phyloP scores from a whole-genome alignment of 345 rosid species.

The Turritis glabra region DNA sequence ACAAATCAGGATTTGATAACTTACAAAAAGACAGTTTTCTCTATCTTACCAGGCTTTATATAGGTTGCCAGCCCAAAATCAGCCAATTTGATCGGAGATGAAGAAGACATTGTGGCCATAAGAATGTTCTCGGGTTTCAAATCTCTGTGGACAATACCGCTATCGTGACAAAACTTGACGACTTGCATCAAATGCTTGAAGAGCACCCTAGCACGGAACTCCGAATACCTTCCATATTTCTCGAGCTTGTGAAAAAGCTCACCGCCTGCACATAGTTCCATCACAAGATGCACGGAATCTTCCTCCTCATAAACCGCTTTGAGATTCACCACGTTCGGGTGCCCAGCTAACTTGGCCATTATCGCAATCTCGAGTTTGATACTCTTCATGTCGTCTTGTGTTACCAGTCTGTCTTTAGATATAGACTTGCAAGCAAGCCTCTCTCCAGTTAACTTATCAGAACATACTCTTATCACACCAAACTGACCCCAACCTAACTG shows the following conservation, averaged over 20 bases:
- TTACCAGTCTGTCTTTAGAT: conserved; percentile 57
- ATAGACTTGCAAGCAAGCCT: conserved; percentile 69
- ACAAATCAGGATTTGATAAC: not conserved
- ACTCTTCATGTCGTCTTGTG: conserved; percentile 50
- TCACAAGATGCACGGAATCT: conserved; percentile 60
- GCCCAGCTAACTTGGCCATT: conserved; percentile 59
- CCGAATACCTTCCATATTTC: conserved; percentile 63
- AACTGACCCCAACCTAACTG: conserved; percentile 85
- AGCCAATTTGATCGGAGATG: conserved; percentile 69
- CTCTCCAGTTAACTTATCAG: conserved; percentile 55
- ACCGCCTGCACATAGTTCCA: conserved; percentile 81
- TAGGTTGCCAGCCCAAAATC: conserved; percentile 79
- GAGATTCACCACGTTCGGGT: conserved; percentile 63
- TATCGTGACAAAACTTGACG: conserved; percentile 66
- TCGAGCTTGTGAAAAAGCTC: conserved; percentile 66
- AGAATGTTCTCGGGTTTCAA: conserved; percentile 72
- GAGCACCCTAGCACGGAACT: conserved; percentile 51
- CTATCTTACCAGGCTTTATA: conserved; percentile 54
- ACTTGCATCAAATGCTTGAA: conserved; percentile 71
- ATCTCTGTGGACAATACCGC: conserved; percentile 75
- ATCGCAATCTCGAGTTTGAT: conserved; percentile 67
- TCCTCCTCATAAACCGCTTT: conserved; percentile 73
- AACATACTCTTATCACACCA: conserved; percentile 74
- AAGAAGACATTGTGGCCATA: conserved; percentile 56
- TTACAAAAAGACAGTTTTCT: not conserved